Evolutionary conservation across 116 monocot species (phyloP).

Genomic region (Trichopus zeylanicus): DNA sequence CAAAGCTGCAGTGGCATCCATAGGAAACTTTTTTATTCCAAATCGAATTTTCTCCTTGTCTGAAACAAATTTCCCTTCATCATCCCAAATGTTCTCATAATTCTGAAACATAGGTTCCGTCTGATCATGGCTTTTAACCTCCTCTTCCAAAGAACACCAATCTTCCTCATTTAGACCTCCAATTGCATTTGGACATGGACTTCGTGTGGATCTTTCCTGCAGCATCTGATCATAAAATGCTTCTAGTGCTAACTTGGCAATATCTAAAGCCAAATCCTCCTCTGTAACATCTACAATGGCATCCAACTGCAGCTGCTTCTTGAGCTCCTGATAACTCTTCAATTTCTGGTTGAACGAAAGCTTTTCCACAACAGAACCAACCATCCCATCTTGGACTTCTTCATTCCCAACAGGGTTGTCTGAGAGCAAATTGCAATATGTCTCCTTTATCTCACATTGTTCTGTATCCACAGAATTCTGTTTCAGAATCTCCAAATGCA

Average conservation of each 20-base stretch:
- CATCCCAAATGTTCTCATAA: not conserved
- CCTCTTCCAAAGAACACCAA: not conserved
- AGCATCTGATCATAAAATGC: not conserved
- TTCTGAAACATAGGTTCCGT: not conserved
- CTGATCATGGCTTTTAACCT: not conserved
- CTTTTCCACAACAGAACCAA: not conserved
- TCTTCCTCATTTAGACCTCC: not conserved
- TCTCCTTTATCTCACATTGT: conserved; percentile 6
- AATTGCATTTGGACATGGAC: not conserved
- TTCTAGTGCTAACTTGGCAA: conserved; percentile 10
- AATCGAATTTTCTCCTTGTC: conserved; percentile 29
- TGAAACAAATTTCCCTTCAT: conserved; percentile 8
- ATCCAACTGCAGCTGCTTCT: too few relatives aligned
- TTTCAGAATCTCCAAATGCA: not conserved
- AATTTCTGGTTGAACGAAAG: too few relatives aligned
- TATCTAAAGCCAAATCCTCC: conserved; percentile 1
- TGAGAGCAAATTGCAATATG: conserved; percentile 18
- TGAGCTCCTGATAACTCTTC: not conserved
- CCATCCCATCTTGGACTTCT: not conserved
- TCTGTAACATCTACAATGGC: not conserved
- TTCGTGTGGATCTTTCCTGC: not conserved
- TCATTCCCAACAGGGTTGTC: conserved; percentile 11
- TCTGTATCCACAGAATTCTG: conserved; percentile 1
- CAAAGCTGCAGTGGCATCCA: not conserved
- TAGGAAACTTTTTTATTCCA: not conserved